Evolutionary conservation across 768 basidiomycete species (phyloP), one percentile per base, ranked within the genome.

Genomic region (Auricularia heimuer): DNA sequence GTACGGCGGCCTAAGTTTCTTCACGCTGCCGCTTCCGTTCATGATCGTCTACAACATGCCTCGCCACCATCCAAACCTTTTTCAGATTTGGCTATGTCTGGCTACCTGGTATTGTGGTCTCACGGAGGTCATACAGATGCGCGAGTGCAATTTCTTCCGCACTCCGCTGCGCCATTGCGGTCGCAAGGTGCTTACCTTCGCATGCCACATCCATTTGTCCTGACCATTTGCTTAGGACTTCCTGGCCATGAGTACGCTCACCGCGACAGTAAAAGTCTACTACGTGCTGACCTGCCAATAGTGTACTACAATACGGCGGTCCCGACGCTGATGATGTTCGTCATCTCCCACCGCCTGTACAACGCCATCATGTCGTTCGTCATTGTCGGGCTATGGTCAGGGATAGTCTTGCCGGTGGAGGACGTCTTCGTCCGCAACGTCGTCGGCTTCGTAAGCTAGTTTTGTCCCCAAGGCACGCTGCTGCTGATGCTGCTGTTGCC

Each of bases 1-100:
- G 24, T 60, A 60, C 34, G 56, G 56, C 56, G 56, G 56, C 14
- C 56, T 60, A 12, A 29, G 8, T 10, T 35, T 60, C 29, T 29
- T 60, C 24, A 60, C 73, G 51, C 24, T 75, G 7, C 74, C 74
- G 2, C 63, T 75, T 34, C 68, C 73, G 16, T 62, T 73, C 63
- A 67, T 76, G 68, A 66, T 77, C 65, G 70, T 71, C 3, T 69
- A 74, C 61, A 35, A 60, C 56, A 33, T 60, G 56, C 56, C 56
- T 7, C 56, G 56, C 24, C 12, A 10, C 4, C 29, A 60, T 24
- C 24, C 56, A 60, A 12, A 35, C 8, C 4, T 18, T 8, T 60
- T 29, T 29, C 56, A 60, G 56, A 35, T 35, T 7, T 60, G 56
- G 56, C 24, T 60, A 6, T 33, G 29, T 18, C 14, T 60, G 11